Evolutionary conservation across 352 stramenopile species (phyloP).

Genomic region (Pythium myriotylum): DNA sequence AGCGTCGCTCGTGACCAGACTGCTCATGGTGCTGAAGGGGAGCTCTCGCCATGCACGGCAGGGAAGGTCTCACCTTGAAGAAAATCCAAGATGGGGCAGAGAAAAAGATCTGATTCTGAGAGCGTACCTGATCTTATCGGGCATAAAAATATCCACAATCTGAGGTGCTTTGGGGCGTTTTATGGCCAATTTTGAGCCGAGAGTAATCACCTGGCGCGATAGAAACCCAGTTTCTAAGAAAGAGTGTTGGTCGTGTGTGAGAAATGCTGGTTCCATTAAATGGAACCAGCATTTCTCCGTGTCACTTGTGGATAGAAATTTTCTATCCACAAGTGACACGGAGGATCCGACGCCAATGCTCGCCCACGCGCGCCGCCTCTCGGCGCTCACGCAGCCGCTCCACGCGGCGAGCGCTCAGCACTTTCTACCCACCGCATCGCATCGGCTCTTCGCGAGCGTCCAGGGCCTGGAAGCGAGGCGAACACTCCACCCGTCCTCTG

Average conservation of each 20-base stretch:
- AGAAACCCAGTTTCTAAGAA: not conserved
- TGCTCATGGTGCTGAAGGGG: not conserved
- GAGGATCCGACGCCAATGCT: slow-evolving; percentile 9
- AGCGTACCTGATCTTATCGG: not conserved
- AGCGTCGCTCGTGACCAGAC: not conserved
- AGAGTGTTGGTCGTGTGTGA: slow-evolving; percentile 8
- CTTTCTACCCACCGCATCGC: not conserved
- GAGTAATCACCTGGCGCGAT: not conserved
- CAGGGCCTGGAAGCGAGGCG: not conserved
- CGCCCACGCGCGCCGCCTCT: slow-evolving; percentile 17
- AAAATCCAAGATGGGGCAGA: not conserved
- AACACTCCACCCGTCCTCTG: not conserved
- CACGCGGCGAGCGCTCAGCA: not conserved
- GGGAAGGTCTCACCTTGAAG: slow-evolving; percentile 2
- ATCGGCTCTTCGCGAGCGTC: slow-evolving; percentile 8
- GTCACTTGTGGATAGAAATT: no score
- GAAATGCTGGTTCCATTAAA: not conserved
- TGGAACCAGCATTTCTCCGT: not conserved
- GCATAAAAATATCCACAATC: slow-evolving; percentile 3
- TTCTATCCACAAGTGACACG: not conserved
- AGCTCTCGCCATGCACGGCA: not conserved
- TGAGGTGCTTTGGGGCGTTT: no score
- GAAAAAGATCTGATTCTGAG: slow-evolving; percentile 13
- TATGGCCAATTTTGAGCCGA: no score
- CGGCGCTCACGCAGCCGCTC: not conserved